Evolutionary conservation across 106 monocot genomes (phyloP).

Genomic region (Ottelia alismoides): DNA sequence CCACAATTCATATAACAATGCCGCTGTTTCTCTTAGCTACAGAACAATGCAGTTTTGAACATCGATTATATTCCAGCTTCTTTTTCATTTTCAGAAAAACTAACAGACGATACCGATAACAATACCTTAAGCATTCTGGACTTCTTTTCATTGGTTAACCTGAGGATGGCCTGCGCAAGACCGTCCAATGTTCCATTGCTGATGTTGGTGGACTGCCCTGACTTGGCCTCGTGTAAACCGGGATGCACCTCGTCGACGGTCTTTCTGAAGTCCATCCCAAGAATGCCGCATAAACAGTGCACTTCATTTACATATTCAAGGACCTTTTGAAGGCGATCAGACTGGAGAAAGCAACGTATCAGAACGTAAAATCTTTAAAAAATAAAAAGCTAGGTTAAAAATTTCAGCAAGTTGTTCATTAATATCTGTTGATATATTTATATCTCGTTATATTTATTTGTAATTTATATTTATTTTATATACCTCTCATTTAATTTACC

Average conservation of each 20-base stretch:
- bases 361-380: neutral
- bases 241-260: conserved; percentile 83
- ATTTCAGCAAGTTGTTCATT: no score
- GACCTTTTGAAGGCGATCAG: conserved; percentile 66
- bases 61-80: no score
- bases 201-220: conserved; percentile 44
- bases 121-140: conserved; percentile 47
- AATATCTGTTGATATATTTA: no score
- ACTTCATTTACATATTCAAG: conserved; percentile 66
- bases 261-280: conserved; percentile 65
- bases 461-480: no score
- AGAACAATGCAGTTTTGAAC: neutral
- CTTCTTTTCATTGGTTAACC: conserved; percentile 60
- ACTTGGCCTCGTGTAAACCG: conserved; percentile 45
- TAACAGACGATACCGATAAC: neutral
- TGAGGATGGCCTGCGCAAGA: conserved; percentile 34
- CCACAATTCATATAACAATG: conserved; percentile 62
- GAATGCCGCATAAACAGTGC: conserved; percentile 70
- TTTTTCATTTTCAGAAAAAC: neutral
- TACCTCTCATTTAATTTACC: no score
- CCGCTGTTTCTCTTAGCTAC: conserved; percentile 61
- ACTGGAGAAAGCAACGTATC: conserved; percentile 27
- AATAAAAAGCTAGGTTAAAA: no score
- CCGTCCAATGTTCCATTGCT: conserved; percentile 67
- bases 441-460: no score